Evolutionary conservation across 2,329 filamentous ascomycete species (phyloP), one percentile per base, ranked within the genome.

Genomic region (Paecilomyces sp.): DNA sequence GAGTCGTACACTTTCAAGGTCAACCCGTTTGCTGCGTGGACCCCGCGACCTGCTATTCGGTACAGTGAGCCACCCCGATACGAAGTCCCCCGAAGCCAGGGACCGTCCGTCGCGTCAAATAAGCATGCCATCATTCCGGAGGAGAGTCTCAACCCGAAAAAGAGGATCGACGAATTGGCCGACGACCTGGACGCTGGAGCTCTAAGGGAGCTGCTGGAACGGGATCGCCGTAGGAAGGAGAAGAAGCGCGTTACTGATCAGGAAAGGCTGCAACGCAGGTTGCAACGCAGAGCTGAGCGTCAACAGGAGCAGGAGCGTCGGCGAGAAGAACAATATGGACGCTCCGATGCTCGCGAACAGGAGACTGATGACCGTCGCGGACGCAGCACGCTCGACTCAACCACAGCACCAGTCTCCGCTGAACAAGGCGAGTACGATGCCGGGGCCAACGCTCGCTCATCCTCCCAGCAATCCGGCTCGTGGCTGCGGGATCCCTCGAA

Each of bases 171-270:
- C 60, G 83, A 85, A 53, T 72, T 97, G 53, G 94, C 92, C 24
- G 90, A 97, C 70, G 88, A 90, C 61, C 81, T 99, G 58, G 91
- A 91, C 74, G 89, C 94, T 3, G 85, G 88, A 57, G 92, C 91
- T 66, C 74, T 99, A 47, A 85, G 93, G 60, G 90, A 96, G 70
- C 80, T 97, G 31, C 88, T 99, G 84, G 94, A 99, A 67, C 82
- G 94, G 61, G 94, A 99, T 69, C 83, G 88, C 65, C 85, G 92
- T 67, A 84, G 94, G 60, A 86, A 84, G 64, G 90, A 96, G 65
- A 86, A 86, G 71, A 92, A 90, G 75, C 84, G 83, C 57, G 82
- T 85, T 63, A 87, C 86, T 57, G 89, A 92, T 67, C 85, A 85
- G 65, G 86, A 88, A 68, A 82, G 74, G 62, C 78, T 83, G 41